Evolutionary conservation across 768 basidiomycete genomes (phyloP), one percentile per base, ranked within the genome.

Genomic region (Mycena rosella): DNA sequence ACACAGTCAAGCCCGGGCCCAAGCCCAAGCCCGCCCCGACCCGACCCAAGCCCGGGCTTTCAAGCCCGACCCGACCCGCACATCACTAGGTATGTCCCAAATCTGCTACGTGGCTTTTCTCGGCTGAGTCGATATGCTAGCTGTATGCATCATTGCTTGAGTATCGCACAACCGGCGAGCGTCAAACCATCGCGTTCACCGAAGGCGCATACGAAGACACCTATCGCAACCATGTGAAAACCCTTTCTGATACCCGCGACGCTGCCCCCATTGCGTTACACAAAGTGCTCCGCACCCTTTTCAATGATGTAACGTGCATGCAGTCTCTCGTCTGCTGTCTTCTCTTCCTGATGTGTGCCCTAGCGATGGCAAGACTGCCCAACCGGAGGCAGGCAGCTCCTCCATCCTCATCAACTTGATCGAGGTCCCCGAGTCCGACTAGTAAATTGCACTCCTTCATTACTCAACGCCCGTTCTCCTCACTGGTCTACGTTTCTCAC

Each of bases 141-240:
- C n/a, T 60, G 36, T 60, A 60, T 52, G 60, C 60, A 20, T 17
- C 48, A 1, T 45, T 60, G 7, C 22, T 60, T 5, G 60, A 60
- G 48, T 52, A 51, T n/a, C 60, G 60, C 36, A 30, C 36, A 0
- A 51, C 48, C 13, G 60, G 60, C 14, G 48, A 40, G 26, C 48
- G 49, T 13, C 60, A 60, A 30, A 40, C 22, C 60, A 52, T 60
- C n/a, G 47, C 59, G 14, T 60, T 60, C 47, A 60, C 59, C 20
- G 59, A 60, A 30, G 59, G 38, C 3, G 60, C 60, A 3, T 60
- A 51, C 34, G 60, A 60, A 30, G 60, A 49, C 20, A 60, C 48
- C 11, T 60, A 60, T 11, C 47, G 36, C 9, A 60, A 51, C 49
- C 60, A 60, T 36, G 52, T 60, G 36, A 52, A 60, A n/a, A 24